phyloP scores from a whole-genome alignment of 2,329 filamentous ascomycete genomes.

The Exophiala alcalophila region DNA sequence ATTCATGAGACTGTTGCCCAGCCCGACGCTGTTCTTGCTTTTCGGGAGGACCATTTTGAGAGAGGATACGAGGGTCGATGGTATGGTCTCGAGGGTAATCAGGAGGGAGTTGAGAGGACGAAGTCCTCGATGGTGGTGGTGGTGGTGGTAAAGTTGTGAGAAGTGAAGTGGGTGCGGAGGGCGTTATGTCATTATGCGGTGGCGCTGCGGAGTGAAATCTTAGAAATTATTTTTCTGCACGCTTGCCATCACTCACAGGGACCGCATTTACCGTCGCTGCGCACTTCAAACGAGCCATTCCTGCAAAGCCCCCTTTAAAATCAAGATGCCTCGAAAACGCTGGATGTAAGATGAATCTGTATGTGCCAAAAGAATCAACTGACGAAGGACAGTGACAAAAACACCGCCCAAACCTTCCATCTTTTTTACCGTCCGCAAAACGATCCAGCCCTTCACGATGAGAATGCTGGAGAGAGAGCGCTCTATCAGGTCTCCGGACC shows the following conservation, averaged over 20 bases:
- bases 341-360: conserved; percentile 67
- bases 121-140: background rate
- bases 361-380: no score
- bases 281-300: no score
- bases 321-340: conserved; percentile 56
- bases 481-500: conserved; percentile 62
- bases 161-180: conserved; percentile 4
- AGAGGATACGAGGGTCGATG: background rate
- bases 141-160: background rate
- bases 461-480: conserved; percentile 82
- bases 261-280: no score
- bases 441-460: conserved; percentile 94
- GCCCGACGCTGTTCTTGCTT: conserved; percentile 89
- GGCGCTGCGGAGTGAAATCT: conserved; percentile 10
- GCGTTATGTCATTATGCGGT: conserved; percentile 15
- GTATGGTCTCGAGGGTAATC: background rate
- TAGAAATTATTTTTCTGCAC: conserved; percentile 17
- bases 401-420: conserved; percentile 85
- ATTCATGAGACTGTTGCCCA: conserved; percentile 98
- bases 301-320: background rate
- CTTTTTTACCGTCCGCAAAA: conserved; percentile 95
- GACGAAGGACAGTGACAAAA: conserved; percentile 67
- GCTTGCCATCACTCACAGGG: no score
- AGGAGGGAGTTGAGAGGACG: background rate
- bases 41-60: conserved; percentile 73